Conservation (phyloP, 768 basidiomycete species). For the Astraeus odoratus region DNA sequence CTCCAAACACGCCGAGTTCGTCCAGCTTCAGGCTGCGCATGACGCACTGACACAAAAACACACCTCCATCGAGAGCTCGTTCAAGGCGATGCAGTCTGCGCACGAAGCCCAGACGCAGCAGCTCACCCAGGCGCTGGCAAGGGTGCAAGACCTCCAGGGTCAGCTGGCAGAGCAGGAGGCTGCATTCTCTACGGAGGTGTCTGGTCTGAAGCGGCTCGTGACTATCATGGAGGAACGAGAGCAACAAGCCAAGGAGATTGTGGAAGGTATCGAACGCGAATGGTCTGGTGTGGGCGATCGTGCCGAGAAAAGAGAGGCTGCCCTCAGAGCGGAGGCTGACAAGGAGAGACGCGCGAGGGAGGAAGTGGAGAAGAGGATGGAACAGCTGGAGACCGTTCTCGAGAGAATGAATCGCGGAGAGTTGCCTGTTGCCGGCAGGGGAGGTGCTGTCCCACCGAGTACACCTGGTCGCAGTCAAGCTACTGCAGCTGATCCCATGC, state of each 20-base stretch:
- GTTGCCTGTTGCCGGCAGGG: conserved; percentile 50
- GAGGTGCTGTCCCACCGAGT: conserved; percentile 28
- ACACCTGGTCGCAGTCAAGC: conserved; percentile 41
- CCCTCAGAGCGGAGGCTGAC: conserved; percentile 63
- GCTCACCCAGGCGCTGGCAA: conserved; percentile 67
- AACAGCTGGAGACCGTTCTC: conserved; percentile 67
- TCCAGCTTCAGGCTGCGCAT: conserved; percentile 67
- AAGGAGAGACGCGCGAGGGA: conserved; percentile 64
- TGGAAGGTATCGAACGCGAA: conserved; percentile 77
- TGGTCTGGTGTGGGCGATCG: conserved; percentile 70
- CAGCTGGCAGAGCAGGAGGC: conserved; percentile 83
- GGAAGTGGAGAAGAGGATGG: conserved; percentile 61
- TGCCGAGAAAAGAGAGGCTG: conserved; percentile 59
- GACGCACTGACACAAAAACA: conserved; percentile 67
- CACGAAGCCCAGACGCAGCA: conserved; percentile 68
- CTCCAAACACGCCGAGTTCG: conserved; percentile 70
- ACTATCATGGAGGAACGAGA: conserved; percentile 85
- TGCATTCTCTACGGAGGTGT: conserved; percentile 72
- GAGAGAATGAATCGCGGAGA: conserved; percentile 69
- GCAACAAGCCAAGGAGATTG: conserved; percentile 73
- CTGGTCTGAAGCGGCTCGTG: conserved; percentile 66
- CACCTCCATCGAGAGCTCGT: conserved; percentile 56
- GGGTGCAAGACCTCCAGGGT: conserved; percentile 67
- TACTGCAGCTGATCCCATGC: conserved; percentile 45
- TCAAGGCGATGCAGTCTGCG: conserved; percentile 67